Base-by-base conservation (phyloP, 176 grass and related monocot genomes). In the Aechmea fasciata region DNA sequence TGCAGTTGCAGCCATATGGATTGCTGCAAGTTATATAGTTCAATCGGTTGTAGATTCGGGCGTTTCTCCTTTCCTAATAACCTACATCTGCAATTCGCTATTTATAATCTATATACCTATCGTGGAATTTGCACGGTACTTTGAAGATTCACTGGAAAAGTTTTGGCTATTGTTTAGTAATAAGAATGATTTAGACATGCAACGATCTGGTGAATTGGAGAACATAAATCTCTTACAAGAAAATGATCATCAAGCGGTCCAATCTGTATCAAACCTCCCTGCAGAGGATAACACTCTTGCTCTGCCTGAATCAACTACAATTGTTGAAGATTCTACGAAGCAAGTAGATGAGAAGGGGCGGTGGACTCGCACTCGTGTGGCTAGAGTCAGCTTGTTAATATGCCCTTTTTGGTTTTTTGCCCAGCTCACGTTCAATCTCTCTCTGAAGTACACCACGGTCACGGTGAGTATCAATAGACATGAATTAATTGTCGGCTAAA, bases 361-460 rank as follows among this genome's bases (percentile, higher is more conserved):
- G 25, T 99, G 94, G 94, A 93, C 89, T 0, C 84, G 94, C 52
- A 77, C 77, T 72, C 86, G 87, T 72, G 76, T 92, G 11, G 94
- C 94, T 52, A 85, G 78, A 85, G 87, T 85, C 49, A 93, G 94
- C 72, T 73, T 99, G 79, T 26, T 99, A 74, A 84, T 93, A 64
- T 85, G 94, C 50, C 94, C 94, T 17, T 99, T 99, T 73, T 99
- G 94, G 94, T 99, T 93, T 65, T 82, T 92, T 10, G 94, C 94
- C 1, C 89, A 99, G 52, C 84, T 99, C 53, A 90, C 87, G 6
- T 99, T 99, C 86, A 97, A 97, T 72, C 84, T 97, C 1, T 97
- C 94, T 75, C 86, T 97, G 20, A 92, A 88, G 79, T 97, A 99
- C 74, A 99, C 94, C 48, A 99, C 94, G 47, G 94, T 99, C 25